phyloP scores from a whole-genome alignment of 2,329 filamentous ascomycete species.

The Penicillium fuscoglaucum region DNA sequence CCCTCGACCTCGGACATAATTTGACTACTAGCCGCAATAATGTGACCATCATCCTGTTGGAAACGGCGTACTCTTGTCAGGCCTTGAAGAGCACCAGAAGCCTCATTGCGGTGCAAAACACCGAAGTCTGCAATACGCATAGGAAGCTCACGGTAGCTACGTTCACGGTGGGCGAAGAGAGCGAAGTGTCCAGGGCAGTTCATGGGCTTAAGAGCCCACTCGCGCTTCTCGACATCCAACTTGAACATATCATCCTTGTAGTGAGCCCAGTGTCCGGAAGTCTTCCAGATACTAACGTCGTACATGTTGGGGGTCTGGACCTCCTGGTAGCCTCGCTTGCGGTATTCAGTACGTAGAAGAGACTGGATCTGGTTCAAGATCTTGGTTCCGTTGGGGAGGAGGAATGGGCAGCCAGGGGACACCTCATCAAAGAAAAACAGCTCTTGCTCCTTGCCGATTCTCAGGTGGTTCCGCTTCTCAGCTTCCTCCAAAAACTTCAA shows the following conservation, averaged over 20 bases:
- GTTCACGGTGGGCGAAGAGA: constrained; percentile 78
- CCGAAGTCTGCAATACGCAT: constrained; percentile 95
- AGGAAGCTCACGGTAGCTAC: constrained; percentile 86
- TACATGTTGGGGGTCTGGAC: constrained; percentile 97
- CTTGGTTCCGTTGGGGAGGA: constrained; percentile 85
- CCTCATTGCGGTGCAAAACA: constrained; percentile 91
- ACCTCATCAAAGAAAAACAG: constrained; percentile 95
- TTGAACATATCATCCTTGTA: constrained; percentile 96
- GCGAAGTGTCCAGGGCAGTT: constrained; percentile 95
- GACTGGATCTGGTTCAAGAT: constrained; percentile 88
- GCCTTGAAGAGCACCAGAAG: constrained; percentile 81
- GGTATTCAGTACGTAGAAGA: constrained; percentile 84
- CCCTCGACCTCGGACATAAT: constrained; percentile 73
- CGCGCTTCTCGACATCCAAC: constrained; percentile 77
- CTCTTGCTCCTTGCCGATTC: constrained; percentile 92
- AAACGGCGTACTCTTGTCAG: constrained; percentile 91
- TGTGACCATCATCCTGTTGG: constrained; percentile 95
- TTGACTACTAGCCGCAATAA: no score
- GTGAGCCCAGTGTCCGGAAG: constrained; percentile 89
- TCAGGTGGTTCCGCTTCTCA: constrained; percentile 93
- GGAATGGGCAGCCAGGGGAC: constrained; percentile 92
- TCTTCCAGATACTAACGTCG: constrained; percentile 90
- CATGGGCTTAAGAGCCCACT: constrained; percentile 91
- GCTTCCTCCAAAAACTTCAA: constrained; percentile 95
- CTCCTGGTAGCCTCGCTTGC: constrained; percentile 89